These are phyloP conservation scores for Chrysanthemum makinoi DNA, from an alignment of 129 eudicot species.

Conservation along the genomic window DNA sequence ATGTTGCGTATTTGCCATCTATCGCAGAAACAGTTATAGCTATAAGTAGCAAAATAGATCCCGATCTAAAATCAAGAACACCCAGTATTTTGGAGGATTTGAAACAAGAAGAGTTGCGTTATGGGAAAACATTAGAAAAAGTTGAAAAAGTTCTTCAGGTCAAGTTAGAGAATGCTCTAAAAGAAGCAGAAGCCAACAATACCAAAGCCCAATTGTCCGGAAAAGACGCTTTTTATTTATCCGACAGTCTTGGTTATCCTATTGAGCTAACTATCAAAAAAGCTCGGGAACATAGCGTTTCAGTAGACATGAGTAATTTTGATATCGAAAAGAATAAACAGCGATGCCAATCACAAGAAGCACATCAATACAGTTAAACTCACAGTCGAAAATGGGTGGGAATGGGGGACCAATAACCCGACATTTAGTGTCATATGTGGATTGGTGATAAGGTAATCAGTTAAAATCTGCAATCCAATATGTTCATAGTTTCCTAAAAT, in stretches of 20 bases:
- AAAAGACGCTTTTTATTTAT: slow-evolving; percentile 80
- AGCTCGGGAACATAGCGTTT: slow-evolving; percentile 72
- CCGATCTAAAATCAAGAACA: slow-evolving; percentile 55
- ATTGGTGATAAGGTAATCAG: too few relatives aligned
- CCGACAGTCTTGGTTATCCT: slow-evolving; percentile 85
- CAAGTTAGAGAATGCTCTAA: slow-evolving; percentile 57
- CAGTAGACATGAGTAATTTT: slow-evolving; percentile 69
- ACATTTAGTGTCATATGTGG: too few relatives aligned
- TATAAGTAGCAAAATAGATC: slow-evolving; percentile 61
- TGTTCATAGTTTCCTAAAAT: too few relatives aligned
- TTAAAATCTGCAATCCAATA: too few relatives aligned
- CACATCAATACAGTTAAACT: slow-evolving; percentile 81
- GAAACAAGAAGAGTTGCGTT: slow-evolving; percentile 76
- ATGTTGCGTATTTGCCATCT: slow-evolving; percentile 75
- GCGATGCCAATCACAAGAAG: slow-evolving; percentile 93
- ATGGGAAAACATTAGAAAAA: slow-evolving; percentile 71
- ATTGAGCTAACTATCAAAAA: slow-evolving; percentile 88
- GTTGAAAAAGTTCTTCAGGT: slow-evolving; percentile 83
- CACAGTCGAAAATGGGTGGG: slow-evolving; percentile 61
- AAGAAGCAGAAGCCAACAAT: slow-evolving; percentile 33
- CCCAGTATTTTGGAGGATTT: slow-evolving; percentile 74
- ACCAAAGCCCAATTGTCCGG: slow-evolving; percentile 61
- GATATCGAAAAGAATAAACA: slow-evolving; percentile 89
- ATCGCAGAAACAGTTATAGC: slow-evolving; percentile 79
- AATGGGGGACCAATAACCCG: not conserved